phyloP scores from a whole-genome alignment of 495 filamentous ascomycete species.

The Barbatosphaeria neglecta region DNA sequence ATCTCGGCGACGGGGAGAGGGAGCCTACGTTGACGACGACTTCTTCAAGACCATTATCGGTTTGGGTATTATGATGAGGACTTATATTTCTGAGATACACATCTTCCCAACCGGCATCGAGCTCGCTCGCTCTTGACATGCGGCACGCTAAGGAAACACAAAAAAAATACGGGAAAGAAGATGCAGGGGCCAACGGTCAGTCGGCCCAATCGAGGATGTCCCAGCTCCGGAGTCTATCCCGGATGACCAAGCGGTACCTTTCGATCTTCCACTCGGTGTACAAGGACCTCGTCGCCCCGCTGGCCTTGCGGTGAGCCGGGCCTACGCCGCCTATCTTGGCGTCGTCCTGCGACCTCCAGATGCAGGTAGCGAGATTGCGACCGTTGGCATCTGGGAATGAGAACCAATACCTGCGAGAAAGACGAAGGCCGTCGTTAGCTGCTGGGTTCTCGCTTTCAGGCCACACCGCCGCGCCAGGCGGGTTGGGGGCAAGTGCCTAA shows the following conservation, averaged over 20 bases:
- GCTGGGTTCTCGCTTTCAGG: conserved; percentile 13
- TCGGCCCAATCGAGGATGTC: conserved; percentile 46
- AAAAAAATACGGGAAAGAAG: background rate
- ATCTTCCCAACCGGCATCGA: too few species aligned
- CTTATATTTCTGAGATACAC: too few species aligned
- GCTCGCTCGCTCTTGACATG: background rate
- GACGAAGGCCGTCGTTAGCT: too few species aligned
- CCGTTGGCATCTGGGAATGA: conserved; percentile 51
- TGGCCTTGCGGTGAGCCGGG: conserved; percentile 41
- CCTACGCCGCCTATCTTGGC: conserved; percentile 57
- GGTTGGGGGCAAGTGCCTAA: conserved; percentile 4
- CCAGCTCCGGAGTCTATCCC: conserved; percentile 45
- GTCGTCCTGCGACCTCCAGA: conserved; percentile 63
- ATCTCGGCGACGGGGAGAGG: too few species aligned
- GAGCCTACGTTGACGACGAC: too few species aligned
- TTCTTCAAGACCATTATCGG: too few species aligned
- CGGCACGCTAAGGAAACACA: background rate
- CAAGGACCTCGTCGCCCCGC: conserved; percentile 33
- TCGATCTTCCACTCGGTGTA: conserved; percentile 53
- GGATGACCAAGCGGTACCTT: conserved; percentile 48
- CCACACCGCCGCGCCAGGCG: background rate
- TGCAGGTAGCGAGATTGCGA: conserved; percentile 63
- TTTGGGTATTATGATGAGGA: too few species aligned
- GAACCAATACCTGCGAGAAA: conserved; percentile 66
- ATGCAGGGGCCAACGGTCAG: conserved; percentile 2